Percentiles rank a stretch among this genome's conserved stretches.
phyloP scores from a whole-genome alignment of 345 rosid genomes.

The Melaleuca alternifolia region DNA sequence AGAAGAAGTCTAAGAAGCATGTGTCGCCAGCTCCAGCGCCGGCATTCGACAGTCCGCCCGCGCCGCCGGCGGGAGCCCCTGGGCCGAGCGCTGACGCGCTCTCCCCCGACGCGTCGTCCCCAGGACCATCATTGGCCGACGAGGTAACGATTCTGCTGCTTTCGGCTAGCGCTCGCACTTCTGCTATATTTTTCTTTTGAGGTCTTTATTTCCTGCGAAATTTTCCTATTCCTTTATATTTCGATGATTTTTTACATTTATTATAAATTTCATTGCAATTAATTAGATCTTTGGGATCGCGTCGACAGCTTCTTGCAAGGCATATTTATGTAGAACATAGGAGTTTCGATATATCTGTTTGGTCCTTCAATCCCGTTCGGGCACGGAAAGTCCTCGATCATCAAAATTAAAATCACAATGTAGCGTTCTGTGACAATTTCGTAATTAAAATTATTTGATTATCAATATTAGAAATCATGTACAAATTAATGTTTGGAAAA shows the following conservation, averaged over 20 bases:
- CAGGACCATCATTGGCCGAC: slow-evolving; percentile 16
- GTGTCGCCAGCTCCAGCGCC: slow-evolving; percentile 15
- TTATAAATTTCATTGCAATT: neutral
- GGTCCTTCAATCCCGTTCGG: too few relatives aligned
- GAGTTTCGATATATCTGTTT: neutral
- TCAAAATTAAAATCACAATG: too few relatives aligned
- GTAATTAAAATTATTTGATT: neutral
- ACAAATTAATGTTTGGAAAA: neutral
- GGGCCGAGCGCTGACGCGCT: neutral
- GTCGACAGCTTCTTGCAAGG: neutral
- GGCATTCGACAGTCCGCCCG: neutral
- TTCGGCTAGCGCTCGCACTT: neutral
- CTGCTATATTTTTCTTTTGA: neutral
- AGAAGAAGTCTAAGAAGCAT: slow-evolving; percentile 20
- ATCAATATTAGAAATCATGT: neutral
- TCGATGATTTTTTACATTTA: neutral
- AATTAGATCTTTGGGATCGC: neutral
- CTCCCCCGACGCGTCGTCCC: slow-evolving; percentile 4
- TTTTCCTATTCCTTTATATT: neutral
- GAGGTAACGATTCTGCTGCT: slow-evolving; percentile 2
- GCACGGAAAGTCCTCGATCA: too few relatives aligned
- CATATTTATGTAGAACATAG: neutral
- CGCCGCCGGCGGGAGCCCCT: slow-evolving; percentile 19
- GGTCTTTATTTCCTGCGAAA: neutral
- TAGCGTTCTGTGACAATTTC: neutral